Evolutionary conservation across 1,284 basidiomycete species (phyloP).

Genomic region (Rhizopogon hawkerae): DNA sequence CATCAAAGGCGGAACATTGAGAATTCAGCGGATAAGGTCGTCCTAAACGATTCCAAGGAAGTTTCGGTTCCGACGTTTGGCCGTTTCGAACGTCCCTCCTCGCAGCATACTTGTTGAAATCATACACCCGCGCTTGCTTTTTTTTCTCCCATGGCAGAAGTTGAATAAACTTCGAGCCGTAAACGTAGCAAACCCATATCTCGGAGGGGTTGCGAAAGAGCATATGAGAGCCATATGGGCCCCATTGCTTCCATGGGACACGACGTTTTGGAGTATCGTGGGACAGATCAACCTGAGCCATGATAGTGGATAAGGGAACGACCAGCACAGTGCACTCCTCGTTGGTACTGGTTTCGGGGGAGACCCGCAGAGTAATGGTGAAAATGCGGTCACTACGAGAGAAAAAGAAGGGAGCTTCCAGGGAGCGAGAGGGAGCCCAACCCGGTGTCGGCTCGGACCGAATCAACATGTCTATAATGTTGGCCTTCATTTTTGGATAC

Average conservation of each 20-base stretch:
- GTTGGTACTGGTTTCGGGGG: neutral
- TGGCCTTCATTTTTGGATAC: constrained; percentile 28
- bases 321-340: constrained; percentile 17
- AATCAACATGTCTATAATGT: constrained; percentile 27
- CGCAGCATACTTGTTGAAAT: constrained; percentile 23
- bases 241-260: constrained; percentile 47
- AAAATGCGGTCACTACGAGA: constrained; percentile 22
- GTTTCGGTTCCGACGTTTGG: constrained; percentile 5
- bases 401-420: constrained; percentile 15
- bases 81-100: constrained; percentile 11
- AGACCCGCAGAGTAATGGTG: constrained; percentile 15
- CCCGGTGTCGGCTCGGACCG: constrained; percentile 48
- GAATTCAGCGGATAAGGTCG: constrained; percentile 2
- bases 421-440: constrained; percentile 29
- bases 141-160: constrained; percentile 16
- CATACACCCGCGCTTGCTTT: constrained; percentile 18
- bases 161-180: constrained; percentile 39
- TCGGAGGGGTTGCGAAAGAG: constrained; percentile 29
- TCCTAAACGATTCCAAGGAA: constrained; percentile 16
- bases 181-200: constrained; percentile 52
- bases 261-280: constrained; percentile 30
- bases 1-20: constrained; percentile 12
- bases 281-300: constrained; percentile 38
- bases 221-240: constrained; percentile 36
- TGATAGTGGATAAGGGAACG: constrained; percentile 28